Percentiles rank a stretch among this genome's conserved stretches.
These are phyloP conservation scores for Trichosporon faecale DNA, from an alignment of 1,284 basidiomycete genomes.

Conservation along the genomic window DNA sequence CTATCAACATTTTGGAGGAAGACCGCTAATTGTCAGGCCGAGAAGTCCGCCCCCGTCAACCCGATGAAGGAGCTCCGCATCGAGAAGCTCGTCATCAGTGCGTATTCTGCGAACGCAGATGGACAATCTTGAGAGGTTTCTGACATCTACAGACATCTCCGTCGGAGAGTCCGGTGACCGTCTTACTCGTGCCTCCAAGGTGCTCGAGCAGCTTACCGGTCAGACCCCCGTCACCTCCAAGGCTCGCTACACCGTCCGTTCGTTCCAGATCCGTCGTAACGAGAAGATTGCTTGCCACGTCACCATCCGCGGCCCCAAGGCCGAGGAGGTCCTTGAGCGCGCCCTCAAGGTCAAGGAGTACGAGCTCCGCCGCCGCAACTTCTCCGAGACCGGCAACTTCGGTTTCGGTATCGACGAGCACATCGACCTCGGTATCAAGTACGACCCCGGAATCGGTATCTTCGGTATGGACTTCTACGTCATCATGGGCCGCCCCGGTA, in stretches of 20 bases:
- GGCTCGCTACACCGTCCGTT: slow-evolving; percentile 98
- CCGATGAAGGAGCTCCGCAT: slow-evolving; percentile 94
- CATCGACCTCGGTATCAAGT: slow-evolving; percentile 97
- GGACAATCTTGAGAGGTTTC: neutral
- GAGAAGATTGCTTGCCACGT: slow-evolving; percentile 99
- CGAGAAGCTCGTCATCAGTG: slow-evolving; percentile 99
- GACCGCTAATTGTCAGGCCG: slow-evolving; percentile 61
- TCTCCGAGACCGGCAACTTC: slow-evolving; percentile 95
- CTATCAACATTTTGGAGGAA: neutral
- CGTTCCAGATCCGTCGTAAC: slow-evolving; percentile 99
- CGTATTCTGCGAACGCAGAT: slow-evolving; percentile 50
- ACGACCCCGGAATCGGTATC: slow-evolving; percentile 95
- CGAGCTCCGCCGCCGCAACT: slow-evolving; percentile 88
- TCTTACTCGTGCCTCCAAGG: slow-evolving; percentile 97
- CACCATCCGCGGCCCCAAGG: slow-evolving; percentile 98
- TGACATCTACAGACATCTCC: slow-evolving; percentile 76
- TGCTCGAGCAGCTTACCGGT: slow-evolving; percentile 98
- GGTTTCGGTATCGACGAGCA: slow-evolving; percentile 98
- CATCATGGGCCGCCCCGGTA: slow-evolving; percentile 94
- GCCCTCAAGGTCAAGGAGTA: slow-evolving; percentile 99
- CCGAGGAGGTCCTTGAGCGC: slow-evolving; percentile 98
- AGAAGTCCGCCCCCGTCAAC: slow-evolving; percentile 84
- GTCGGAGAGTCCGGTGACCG: slow-evolving; percentile 99
- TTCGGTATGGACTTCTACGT: slow-evolving; percentile 99
- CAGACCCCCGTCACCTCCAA: slow-evolving; percentile 99